A percentile compares a stretch with the other conserved stretches of the same genome.
phyloP scores from a whole-genome alignment of 225 moss, liverwort and hornwort species.

The Pleurozium schreberi region DNA sequence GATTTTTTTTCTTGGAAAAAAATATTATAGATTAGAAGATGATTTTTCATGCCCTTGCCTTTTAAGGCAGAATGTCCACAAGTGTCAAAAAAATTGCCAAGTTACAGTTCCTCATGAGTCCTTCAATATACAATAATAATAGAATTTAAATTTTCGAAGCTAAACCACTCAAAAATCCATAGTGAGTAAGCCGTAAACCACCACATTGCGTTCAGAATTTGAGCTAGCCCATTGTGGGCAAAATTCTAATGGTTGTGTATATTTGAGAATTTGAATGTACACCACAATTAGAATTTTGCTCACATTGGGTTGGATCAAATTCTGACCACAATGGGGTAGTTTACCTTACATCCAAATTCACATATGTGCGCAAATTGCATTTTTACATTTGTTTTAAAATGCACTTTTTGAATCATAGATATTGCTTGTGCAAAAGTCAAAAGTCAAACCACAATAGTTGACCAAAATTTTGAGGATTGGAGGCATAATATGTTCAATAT shows the following conservation, averaged over 20 bases:
- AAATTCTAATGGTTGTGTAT: too few species aligned
- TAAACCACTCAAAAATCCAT: background rate
- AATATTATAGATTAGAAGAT: too few species aligned
- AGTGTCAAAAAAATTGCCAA: background rate
- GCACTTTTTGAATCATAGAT: background rate
- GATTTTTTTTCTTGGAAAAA: background rate
- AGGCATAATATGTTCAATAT: background rate
- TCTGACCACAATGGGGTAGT: too few species aligned
- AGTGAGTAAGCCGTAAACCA: too few species aligned
- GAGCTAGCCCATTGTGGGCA: too few species aligned
- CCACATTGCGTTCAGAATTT: too few species aligned
- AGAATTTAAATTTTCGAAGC: background rate
- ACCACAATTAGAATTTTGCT: too few species aligned
- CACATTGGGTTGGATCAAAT: too few species aligned
- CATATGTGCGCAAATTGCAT: accelerated
- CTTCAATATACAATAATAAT: background rate
- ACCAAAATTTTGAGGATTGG: too few species aligned
- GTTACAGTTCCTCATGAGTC: background rate
- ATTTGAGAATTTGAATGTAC: too few species aligned
- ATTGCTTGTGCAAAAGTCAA: accelerated
- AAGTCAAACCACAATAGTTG: background rate
- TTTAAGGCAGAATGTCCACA: background rate
- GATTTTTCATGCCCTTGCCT: background rate
- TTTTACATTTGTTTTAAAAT: too few species aligned
- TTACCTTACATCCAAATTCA: background rate